Conservation (phyloP, 2,329 filamentous ascomycete species). For the Chaetomium sp. region DNA sequence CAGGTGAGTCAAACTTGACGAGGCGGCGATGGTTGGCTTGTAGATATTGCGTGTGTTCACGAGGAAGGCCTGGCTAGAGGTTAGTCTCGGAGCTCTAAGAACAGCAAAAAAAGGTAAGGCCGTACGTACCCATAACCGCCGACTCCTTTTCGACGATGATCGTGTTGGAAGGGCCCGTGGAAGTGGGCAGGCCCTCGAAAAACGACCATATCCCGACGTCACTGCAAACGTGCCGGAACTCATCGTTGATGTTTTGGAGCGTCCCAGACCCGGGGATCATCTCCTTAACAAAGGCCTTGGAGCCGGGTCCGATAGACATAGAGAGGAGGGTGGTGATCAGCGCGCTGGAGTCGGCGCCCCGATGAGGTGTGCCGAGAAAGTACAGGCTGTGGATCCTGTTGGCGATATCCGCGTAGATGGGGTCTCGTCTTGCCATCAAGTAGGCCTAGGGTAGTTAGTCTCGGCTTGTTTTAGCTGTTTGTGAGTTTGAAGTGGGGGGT, state of each 20-base stretch:
- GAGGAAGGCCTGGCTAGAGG: constrained; percentile 15
- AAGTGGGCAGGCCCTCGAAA: constrained; percentile 25
- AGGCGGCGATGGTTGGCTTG: constrained; percentile 26
- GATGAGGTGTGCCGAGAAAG: constrained; percentile 29
- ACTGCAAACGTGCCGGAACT: constrained; percentile 25
- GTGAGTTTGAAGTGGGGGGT: too few species aligned
- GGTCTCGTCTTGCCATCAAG: constrained; percentile 18
- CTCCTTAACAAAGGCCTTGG: constrained; percentile 26
- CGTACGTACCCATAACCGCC: constrained; percentile 16
- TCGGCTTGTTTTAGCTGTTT: too few species aligned
- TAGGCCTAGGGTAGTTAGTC: constrained; percentile 12
- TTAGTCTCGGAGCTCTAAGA: not conserved
- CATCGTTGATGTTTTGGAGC: constrained; percentile 26
- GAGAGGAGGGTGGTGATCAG: constrained; percentile 19
- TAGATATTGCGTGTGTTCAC: constrained; percentile 21
- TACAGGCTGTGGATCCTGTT: constrained; percentile 24
- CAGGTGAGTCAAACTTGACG: constrained; percentile 24
- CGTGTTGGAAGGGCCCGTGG: constrained; percentile 14
- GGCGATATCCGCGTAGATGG: constrained; percentile 18
- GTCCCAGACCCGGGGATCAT: constrained; percentile 18
- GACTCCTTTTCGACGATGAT: constrained; percentile 28
- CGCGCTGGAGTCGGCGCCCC: constrained; percentile 21
- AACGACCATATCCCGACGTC: constrained; percentile 26
- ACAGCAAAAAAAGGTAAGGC: not conserved
- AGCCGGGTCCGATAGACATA: constrained; percentile 15